phyloP scores from a whole-genome alignment of 352 stramenopile species.

The Phytophthora kernoviae region DNA sequence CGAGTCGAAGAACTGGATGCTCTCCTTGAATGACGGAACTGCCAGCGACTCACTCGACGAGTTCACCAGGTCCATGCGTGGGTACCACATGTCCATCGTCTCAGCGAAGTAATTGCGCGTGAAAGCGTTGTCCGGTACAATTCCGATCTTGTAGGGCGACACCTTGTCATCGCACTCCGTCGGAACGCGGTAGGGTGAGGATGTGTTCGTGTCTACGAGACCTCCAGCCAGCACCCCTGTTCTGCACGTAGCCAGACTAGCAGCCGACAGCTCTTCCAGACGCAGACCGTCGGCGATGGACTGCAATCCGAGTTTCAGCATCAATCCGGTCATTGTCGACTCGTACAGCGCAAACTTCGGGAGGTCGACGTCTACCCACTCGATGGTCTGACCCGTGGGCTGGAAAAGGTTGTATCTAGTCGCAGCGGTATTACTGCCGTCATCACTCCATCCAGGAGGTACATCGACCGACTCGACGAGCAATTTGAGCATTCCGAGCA shows the following conservation, averaged over 20 bases:
- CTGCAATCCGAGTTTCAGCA: conserved; percentile 48
- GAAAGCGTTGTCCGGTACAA: conserved; percentile 53
- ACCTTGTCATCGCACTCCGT: conserved; percentile 40
- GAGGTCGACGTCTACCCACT: conserved; percentile 34
- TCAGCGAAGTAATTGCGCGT: conserved; percentile 61
- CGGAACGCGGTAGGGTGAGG: conserved; percentile 37
- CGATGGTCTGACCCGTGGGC: conserved; percentile 31
- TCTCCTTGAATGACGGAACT: conserved; percentile 52
- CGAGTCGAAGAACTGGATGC: conserved; percentile 54
- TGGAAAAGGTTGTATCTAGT: conserved; percentile 61
- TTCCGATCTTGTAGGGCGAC: conserved; percentile 59
- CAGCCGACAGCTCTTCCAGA: conserved; percentile 40
- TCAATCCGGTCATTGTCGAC: conserved; percentile 58
- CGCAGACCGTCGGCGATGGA: conserved; percentile 41
- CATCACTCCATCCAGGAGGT: conserved; percentile 51
- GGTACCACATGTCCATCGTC: conserved; percentile 59
- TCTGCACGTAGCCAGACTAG: conserved; percentile 28
- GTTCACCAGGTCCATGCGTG: conserved; percentile 45
- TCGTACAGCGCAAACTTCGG: conserved; percentile 59
- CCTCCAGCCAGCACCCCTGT: conserved; percentile 37
- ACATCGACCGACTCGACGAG: conserved; percentile 46
- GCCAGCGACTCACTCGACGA: conserved; percentile 14
- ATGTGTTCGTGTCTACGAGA: conserved; percentile 36
- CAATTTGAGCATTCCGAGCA: conserved; percentile 54
- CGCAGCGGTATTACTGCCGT: conserved; percentile 18